Percentiles rank a stretch among this genome's conserved stretches.
Conservation (phyloP, 2,329 filamentous ascomycete species). For the Talaromyces sp. region DNA sequence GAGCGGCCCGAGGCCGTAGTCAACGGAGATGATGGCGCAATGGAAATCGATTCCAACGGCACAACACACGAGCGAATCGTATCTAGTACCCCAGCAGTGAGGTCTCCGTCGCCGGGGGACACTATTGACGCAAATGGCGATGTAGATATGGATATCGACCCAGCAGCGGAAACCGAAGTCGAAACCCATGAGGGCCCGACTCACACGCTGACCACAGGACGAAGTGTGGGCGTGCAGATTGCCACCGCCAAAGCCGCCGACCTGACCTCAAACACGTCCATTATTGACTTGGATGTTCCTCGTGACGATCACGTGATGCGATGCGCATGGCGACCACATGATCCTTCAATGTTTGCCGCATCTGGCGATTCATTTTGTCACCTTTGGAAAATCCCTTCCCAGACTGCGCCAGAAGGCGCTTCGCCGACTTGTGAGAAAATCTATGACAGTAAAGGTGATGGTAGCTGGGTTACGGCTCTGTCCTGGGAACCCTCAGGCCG, state of each 20-base stretch:
- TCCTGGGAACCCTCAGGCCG: conserved; percentile 43
- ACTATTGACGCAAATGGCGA: conserved; percentile 42
- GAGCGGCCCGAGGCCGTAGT: conserved; percentile 20
- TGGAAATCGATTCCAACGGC: conserved; percentile 40
- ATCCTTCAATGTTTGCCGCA: conserved; percentile 38
- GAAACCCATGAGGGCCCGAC: conserved; percentile 15
- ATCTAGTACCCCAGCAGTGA: conserved; percentile 12
- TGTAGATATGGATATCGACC: conserved; percentile 31
- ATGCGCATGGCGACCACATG: conserved; percentile 41
- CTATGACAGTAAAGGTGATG: conserved; percentile 28
- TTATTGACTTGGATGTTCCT: conserved; percentile 37
- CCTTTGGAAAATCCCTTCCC: conserved; percentile 35
- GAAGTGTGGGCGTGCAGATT: conserved; percentile 45
- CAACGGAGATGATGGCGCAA: conserved; percentile 30
- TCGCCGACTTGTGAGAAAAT: conserved; percentile 31
- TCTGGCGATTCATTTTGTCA: conserved; percentile 43
- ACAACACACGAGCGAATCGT: conserved; percentile 22
- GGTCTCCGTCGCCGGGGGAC: conserved; percentile 20
- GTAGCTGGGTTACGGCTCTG: conserved; percentile 38
- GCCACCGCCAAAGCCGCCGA: conserved; percentile 45
- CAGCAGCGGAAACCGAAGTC: conserved; percentile 19
- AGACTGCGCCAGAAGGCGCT: neutral
- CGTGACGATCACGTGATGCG: conserved; percentile 36
- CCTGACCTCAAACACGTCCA: conserved; percentile 40
- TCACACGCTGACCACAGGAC: conserved; percentile 40